These are phyloP conservation scores for Diaporthe humulicola DNA, from an alignment of 2,329 filamentous ascomycete genomes.

Conservation along the genomic window DNA sequence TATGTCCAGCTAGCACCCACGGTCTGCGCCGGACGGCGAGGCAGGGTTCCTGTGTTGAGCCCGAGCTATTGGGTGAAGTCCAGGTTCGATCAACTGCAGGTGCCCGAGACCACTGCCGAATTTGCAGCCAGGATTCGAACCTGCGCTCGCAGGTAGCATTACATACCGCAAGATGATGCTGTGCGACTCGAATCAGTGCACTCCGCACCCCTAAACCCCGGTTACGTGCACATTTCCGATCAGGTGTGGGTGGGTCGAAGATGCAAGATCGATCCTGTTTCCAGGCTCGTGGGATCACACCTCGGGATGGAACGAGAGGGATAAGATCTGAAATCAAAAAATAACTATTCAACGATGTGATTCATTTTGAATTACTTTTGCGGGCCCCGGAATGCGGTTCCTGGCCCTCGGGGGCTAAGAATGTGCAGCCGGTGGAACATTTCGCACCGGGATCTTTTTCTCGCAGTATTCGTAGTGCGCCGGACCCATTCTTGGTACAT, in stretches of 20 bases:
- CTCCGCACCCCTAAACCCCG: not conserved
- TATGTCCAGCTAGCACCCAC: not conserved
- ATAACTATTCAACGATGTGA: not conserved
- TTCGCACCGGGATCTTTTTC: not conserved
- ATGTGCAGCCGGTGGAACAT: slow-evolving; percentile 14
- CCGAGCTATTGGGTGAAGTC: not conserved
- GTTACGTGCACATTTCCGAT: not conserved
- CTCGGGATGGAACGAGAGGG: not conserved
- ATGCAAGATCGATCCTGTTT: slow-evolving; percentile 20
- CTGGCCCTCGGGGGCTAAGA: not conserved
- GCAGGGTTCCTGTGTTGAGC: slow-evolving; percentile 1
- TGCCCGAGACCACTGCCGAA: slow-evolving; percentile 28
- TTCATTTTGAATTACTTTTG: slow-evolving; percentile 4
- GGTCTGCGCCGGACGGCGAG: slow-evolving; percentile 30
- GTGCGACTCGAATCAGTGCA: slow-evolving; percentile 11
- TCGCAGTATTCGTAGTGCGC: not conserved
- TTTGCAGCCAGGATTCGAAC: slow-evolving; percentile 14
- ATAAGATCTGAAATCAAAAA: slow-evolving; percentile 1
- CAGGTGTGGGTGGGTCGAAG: slow-evolving; percentile 11
- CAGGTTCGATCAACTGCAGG: slow-evolving; percentile 6
- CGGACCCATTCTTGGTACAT: not conserved
- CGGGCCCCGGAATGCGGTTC: slow-evolving; percentile 1
- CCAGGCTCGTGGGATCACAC: slow-evolving; percentile 1
- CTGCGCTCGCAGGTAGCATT: not conserved
- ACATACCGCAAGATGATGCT: slow-evolving; percentile 4